Evolutionary conservation across 495 filamentous ascomycete genomes (phyloP).

Genomic region (Alectoria sarmentosa): DNA sequence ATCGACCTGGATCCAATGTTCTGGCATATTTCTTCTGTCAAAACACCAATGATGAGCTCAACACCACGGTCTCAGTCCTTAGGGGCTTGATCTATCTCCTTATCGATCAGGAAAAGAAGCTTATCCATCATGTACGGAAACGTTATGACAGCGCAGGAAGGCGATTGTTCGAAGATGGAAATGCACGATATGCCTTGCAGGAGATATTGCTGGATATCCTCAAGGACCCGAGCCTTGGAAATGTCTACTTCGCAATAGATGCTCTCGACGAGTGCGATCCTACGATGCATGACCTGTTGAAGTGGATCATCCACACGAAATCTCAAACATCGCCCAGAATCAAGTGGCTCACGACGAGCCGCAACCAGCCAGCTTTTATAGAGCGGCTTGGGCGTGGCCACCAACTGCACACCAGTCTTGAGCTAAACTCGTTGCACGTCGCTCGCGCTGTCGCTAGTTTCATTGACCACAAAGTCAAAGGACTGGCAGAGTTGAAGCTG

Average conservation of each 20-base stretch:
- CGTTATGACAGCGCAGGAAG: constrained; percentile 5
- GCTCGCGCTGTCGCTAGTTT: not conserved
- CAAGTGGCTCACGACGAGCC: constrained; percentile 7
- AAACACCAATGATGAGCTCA: constrained; percentile 8
- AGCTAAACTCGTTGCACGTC: not conserved
- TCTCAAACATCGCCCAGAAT: constrained; percentile 2
- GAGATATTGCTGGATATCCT: not conserved
- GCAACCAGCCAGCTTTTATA: constrained; percentile 7
- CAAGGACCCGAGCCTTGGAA: not conserved
- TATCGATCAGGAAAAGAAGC: constrained; percentile 12
- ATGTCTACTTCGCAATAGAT: constrained; percentile 16
- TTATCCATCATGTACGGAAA: constrained; percentile 9
- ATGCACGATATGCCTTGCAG: not conserved
- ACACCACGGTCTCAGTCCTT: constrained; percentile 12
- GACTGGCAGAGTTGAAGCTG: not conserved
- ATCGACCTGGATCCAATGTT: constrained; percentile 7
- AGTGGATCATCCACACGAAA: constrained; percentile 3
- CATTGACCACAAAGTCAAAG: not conserved
- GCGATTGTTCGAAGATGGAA: not conserved
- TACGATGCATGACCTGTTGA: constrained; percentile 10
- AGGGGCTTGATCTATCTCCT: constrained; percentile 14
- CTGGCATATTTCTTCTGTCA: constrained; percentile 43
- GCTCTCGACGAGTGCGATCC: constrained; percentile 23
- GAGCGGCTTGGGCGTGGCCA: not conserved
- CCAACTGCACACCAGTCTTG: not conserved